Evolutionary conservation across 2,329 filamentous ascomycete genomes (phyloP).

Genomic region (Thielaviopsis euricoi): DNA sequence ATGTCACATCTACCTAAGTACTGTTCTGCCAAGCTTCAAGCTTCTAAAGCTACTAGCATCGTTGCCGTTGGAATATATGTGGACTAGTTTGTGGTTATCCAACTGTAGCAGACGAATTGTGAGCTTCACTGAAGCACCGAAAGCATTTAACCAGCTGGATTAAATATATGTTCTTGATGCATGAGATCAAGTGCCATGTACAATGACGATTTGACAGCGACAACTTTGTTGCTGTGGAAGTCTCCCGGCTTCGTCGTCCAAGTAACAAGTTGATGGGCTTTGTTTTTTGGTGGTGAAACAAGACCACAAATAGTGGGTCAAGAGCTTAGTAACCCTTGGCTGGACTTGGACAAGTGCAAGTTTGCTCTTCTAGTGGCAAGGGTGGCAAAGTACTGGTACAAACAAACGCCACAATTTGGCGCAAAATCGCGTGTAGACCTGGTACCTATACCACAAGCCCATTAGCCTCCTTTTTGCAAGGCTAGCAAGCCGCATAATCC

Average conservation of each 20-base stretch:
- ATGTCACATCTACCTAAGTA: too few relatives aligned
- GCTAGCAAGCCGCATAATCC: slow-evolving; percentile 6
- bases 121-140: too few relatives aligned
- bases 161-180: too few relatives aligned
- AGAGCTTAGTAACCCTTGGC: neutral
- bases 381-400: slow-evolving; percentile 2
- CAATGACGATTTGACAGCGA: neutral
- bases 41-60: too few relatives aligned
- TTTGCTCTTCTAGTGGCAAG: neutral
- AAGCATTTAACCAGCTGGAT: too few relatives aligned
- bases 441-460: slow-evolving; percentile 5
- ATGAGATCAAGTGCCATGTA: too few relatives aligned
- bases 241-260: neutral
- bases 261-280: neutral
- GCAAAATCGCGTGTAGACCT: neutral
- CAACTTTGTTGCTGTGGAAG: neutral
- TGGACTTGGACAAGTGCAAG: neutral
- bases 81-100: too few relatives aligned
- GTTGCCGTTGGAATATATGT: too few relatives aligned
- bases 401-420: neutral
- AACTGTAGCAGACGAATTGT: too few relatives aligned
- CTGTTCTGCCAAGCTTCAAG: too few relatives aligned
- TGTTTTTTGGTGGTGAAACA: neutral
- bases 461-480: slow-evolving; percentile 9
- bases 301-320: neutral